phyloP scores from a whole-genome alignment of 2,329 filamentous ascomycete genomes.

The Fusarium fracticaudum region DNA sequence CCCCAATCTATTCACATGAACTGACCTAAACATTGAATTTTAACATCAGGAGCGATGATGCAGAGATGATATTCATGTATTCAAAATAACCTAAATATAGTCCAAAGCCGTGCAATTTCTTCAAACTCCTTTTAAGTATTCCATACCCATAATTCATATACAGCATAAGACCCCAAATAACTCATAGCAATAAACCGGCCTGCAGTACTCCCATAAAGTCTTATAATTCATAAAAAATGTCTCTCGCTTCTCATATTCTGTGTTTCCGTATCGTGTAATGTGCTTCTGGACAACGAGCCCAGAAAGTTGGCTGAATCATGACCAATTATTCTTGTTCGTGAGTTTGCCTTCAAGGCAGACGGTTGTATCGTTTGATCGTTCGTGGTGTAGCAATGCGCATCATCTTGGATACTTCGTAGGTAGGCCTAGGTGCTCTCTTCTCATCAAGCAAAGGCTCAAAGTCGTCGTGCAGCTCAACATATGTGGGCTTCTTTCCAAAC shows the following conservation, averaged over 20 bases:
- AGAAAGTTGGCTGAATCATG: not conserved
- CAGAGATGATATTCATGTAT: not conserved
- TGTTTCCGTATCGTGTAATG: not conserved
- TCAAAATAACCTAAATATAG: not conserved
- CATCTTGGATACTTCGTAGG: conserved; percentile 54
- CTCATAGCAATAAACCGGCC: not conserved
- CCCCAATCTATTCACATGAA: not conserved
- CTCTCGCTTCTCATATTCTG: not conserved
- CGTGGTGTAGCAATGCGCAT: conserved; percentile 54
- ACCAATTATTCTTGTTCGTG: too few species aligned
- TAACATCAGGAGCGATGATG: not conserved
- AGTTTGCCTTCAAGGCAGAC: conserved; percentile 9
- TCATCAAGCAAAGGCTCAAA: conserved; percentile 37
- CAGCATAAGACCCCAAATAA: not conserved
- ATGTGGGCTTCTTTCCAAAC: conserved; percentile 6
- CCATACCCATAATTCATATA: not conserved
- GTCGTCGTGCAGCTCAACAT: conserved; percentile 24
- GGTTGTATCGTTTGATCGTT: conserved; percentile 50
- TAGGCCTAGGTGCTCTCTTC: conserved; percentile 43
- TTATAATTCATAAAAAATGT: not conserved
- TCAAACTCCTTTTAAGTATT: not conserved
- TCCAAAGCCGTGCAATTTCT: not conserved
- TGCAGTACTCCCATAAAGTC: not conserved
- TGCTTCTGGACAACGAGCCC: too few species aligned
- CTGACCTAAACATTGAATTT: not conserved